These are phyloP conservation scores for Pseudocercospora fijiensis DNA, from an alignment of 2,329 filamentous ascomycete genomes.

Conservation along the genomic window DNA sequence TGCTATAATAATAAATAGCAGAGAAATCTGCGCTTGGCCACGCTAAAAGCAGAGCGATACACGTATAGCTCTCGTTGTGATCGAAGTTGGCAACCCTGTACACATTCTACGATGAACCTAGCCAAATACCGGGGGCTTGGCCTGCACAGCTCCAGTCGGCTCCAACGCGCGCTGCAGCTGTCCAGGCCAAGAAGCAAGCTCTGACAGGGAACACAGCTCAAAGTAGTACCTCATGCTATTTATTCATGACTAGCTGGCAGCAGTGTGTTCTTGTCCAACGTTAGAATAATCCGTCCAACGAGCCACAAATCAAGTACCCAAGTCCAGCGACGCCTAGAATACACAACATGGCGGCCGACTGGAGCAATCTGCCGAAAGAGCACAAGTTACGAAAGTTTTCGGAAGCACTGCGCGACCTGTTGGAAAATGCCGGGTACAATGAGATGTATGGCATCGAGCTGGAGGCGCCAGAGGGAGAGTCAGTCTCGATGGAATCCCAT, in stretches of 20 bases:
- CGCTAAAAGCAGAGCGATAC: too few relatives aligned
- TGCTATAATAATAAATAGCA: too few relatives aligned
- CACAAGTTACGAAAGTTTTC: constrained; percentile 49
- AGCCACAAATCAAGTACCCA: constrained; percentile 13
- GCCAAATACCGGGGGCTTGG: too few relatives aligned
- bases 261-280: constrained; percentile 5
- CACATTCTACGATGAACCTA: too few relatives aligned
- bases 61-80: too few relatives aligned
- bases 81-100: too few relatives aligned
- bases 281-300: constrained; percentile 13
- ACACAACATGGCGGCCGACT: constrained; percentile 22
- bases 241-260: too few relatives aligned
- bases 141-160: too few relatives aligned
- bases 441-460: constrained; percentile 89
- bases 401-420: constrained; percentile 57
- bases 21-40: too few relatives aligned
- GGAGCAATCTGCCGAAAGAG: constrained; percentile 28
- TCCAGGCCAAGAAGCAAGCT: not conserved
- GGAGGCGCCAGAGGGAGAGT: constrained; percentile 30
- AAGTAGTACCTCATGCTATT: not conserved
- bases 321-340: constrained; percentile 11
- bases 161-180: too few relatives aligned
- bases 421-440: constrained; percentile 58
- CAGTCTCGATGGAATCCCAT: not conserved
- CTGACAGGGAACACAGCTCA: not conserved